These are phyloP conservation scores for Dryas drummondii DNA, from an alignment of 306 rosid species.

Conservation along the genomic window DNA sequence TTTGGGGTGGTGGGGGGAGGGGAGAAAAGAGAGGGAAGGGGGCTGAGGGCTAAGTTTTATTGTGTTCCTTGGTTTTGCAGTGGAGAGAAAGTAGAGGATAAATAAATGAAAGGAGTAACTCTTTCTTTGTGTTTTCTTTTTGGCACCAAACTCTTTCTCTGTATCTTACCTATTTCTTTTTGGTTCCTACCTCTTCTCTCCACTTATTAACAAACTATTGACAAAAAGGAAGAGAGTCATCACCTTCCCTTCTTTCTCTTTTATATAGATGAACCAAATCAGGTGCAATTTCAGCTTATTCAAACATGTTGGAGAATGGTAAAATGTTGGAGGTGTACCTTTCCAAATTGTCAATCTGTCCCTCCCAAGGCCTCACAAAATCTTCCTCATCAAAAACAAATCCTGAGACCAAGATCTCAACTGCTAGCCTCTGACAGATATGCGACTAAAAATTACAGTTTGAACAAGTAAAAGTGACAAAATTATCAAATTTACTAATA, in stretches of 20 bases:
- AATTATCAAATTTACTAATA: neutral
- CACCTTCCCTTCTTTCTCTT: neutral
- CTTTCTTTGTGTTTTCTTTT: neutral
- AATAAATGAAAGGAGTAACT: neutral
- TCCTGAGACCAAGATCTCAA: slow-evolving; percentile 81
- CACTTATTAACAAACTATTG: no score
- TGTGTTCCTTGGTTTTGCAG: neutral
- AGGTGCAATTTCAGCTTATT: slow-evolving; percentile 13
- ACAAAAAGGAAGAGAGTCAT: no score
- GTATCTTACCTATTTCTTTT: neutral
- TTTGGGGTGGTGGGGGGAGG: neutral
- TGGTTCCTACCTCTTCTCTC: no score
- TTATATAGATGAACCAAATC: neutral
- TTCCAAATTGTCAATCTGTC: slow-evolving; percentile 54
- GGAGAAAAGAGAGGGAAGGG: neutral
- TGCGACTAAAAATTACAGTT: neutral
- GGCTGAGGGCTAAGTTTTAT: neutral
- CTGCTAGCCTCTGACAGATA: slow-evolving; percentile 69
- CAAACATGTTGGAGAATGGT: slow-evolving; percentile 13
- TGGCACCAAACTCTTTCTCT: neutral
- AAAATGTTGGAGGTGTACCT: slow-evolving; percentile 43
- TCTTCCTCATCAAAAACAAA: slow-evolving; percentile 71
- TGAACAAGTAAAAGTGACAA: neutral
- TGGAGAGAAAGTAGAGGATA: neutral
- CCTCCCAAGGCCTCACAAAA: slow-evolving; percentile 86